Evolutionary conservation across 345 rosid genomes (phyloP).

Genomic region (Rhodomyrtus tomentosa): DNA sequence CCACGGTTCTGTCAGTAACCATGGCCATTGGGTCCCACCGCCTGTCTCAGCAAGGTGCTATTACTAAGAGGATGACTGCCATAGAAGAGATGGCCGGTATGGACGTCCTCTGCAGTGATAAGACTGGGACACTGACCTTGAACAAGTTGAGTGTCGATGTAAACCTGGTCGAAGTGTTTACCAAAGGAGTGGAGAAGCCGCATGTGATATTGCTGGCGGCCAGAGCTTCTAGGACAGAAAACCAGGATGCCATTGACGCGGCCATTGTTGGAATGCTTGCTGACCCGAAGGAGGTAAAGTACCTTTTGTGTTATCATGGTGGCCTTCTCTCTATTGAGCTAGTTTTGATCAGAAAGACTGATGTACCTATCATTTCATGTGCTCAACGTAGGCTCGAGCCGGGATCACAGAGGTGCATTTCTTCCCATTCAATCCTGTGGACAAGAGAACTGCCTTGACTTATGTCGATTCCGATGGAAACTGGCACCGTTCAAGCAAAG

Average conservation of each 20-base stretch:
- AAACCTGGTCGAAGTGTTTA: constrained; percentile 61
- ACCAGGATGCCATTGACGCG: constrained; percentile 89
- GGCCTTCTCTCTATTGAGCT: neutral
- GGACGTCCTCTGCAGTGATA: constrained; percentile 88
- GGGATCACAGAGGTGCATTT: constrained; percentile 69
- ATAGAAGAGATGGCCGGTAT: constrained; percentile 92
- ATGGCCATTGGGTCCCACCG: constrained; percentile 90
- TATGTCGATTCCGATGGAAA: constrained; percentile 53
- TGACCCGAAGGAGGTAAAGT: constrained; percentile 63
- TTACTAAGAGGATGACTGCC: constrained; percentile 89
- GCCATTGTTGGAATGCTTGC: constrained; percentile 85
- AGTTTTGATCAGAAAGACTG: neutral
- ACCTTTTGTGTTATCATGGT: neutral
- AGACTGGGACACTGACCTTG: constrained; percentile 76
- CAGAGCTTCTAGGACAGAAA: constrained; percentile 76
- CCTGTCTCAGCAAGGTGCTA: constrained; percentile 72
- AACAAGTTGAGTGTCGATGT: constrained; percentile 76
- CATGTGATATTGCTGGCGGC: constrained; percentile 66
- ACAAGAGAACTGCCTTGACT: constrained; percentile 77
- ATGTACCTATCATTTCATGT: neutral
- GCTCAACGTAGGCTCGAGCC: constrained; percentile 48
- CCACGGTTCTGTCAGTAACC: constrained; percentile 69
- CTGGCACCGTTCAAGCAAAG: constrained; percentile 82
- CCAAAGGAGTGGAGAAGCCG: constrained; percentile 53
- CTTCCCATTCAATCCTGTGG: constrained; percentile 77